These are phyloP conservation scores for Rutstroemia sydowiana DNA, from an alignment of 2,329 filamentous ascomycete genomes.

Conservation along the genomic window DNA sequence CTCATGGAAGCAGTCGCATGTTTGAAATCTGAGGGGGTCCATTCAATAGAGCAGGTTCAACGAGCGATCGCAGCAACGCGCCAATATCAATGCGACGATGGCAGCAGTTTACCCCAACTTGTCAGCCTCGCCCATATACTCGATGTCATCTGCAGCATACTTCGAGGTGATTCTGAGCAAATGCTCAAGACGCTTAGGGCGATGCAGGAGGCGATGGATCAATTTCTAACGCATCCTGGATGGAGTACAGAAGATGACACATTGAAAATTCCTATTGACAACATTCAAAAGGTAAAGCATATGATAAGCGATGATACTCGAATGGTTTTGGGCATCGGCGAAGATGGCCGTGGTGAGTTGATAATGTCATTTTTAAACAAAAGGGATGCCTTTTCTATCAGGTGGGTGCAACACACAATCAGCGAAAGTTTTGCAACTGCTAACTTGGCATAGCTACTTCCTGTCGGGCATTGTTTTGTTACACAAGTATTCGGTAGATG, in stretches of 20 bases:
- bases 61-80: slow-evolving; percentile 66
- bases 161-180: slow-evolving; percentile 53
- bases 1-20: slow-evolving; percentile 64
- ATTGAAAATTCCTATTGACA: slow-evolving; percentile 47
- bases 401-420: slow-evolving; percentile 17
- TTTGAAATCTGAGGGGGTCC: slow-evolving; percentile 54
- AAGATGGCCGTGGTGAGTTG: slow-evolving; percentile 45
- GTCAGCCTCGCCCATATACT: slow-evolving; percentile 58
- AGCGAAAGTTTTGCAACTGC: background rate
- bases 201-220: slow-evolving; percentile 56
- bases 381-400: slow-evolving; percentile 41
- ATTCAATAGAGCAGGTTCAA: slow-evolving; percentile 63
- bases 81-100: slow-evolving; percentile 60
- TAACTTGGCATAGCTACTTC: slow-evolving; percentile 20
- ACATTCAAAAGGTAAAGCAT: slow-evolving; percentile 39
- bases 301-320: slow-evolving; percentile 52
- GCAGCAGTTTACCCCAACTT: slow-evolving; percentile 58
- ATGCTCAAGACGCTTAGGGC: slow-evolving; percentile 52
- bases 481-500: slow-evolving; percentile 50
- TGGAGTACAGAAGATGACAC: slow-evolving; percentile 38
- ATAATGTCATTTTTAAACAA: slow-evolving; percentile 55
- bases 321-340: slow-evolving; percentile 43
- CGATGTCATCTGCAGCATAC: slow-evolving; percentile 57
- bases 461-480: slow-evolving; percentile 25
- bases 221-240: slow-evolving; percentile 34